Evolutionary conservation across 140 eudicot genomes (phyloP), one percentile per base, ranked within the genome.

Genomic region (Bidens hawaiensis): DNA sequence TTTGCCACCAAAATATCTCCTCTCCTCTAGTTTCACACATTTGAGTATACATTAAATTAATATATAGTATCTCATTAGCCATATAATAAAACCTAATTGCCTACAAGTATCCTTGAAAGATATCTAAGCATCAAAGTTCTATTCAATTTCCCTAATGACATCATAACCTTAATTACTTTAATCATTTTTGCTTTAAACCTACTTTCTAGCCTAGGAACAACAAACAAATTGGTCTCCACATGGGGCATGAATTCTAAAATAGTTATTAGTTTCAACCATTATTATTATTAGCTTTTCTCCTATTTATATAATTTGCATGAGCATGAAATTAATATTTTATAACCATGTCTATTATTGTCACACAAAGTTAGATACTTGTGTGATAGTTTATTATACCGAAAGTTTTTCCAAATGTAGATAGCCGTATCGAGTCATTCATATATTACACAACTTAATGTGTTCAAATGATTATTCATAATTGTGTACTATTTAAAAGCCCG

Each of bases 191-290:
- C 28, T 73, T 56, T 56, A 45, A 64, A 45, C 75, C 72, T 66
- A 45, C 69, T 66, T 67, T 74, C 69, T 65, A 65, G 77, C 79
- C 73, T 73, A 73, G 80, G 73, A 76, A 69, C 83, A 76, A 78
- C 83, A 73, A 67, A 78, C 78, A 76, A 61, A 79, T 68, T 87
- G 89, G 86, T 82, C 81, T 83, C 93, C 94, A 84, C 89, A 76
- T 87, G 90, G 88, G 76, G 73, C 58, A 63, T 65, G 80, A 72
- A 50, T 64, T 63, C 46, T 45, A 73, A 47, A 47, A 41, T 70
- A 67, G 51, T 67, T 69, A 49, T 30, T 58, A 33, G 53, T 36
- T 43, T 72, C 74, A 79, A 72, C 72, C 60, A 71, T 75, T 30
- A 5, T 21, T 64, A 62, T 47, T 34, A 12, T 41, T 57, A 28